Evolutionary conservation across 176 grass and related monocot genomes (phyloP).

Genomic region (Zea luxurians): DNA sequence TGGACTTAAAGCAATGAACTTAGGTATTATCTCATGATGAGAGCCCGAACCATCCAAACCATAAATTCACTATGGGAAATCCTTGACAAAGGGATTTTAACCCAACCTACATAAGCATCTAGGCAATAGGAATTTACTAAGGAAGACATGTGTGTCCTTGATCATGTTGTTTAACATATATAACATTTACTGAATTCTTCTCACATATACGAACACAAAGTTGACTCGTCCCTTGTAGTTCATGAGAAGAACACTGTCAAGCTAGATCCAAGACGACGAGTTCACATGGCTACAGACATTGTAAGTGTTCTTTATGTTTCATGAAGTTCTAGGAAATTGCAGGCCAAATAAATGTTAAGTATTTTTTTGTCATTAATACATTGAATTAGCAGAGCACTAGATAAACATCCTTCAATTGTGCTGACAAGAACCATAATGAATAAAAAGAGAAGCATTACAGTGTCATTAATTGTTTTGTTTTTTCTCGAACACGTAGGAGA

Average conservation of each 20-base stretch:
- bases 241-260: conserved; percentile 63
- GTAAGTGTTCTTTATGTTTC: conserved; percentile 54
- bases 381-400: conserved; percentile 7
- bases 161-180: no score
- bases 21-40: no score
- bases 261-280: conserved; percentile 68
- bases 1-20: no score
- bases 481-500: no score
- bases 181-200: no score
- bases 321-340: conserved; percentile 6
- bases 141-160: no score
- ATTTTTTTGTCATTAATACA: not conserved
- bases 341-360: not conserved
- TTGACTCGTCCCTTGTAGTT: conserved; percentile 81
- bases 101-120: no score
- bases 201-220: no score
- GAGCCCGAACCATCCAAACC: no score
- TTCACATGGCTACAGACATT: conserved; percentile 87
- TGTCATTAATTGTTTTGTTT: not conserved
- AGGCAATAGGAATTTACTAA: no score
- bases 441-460: not conserved
- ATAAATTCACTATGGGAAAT: no score
- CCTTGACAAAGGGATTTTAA: no score
- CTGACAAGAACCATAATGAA: conserved; percentile 1
- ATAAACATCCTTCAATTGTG: conserved; percentile 10